A percentile compares a stretch with the other conserved stretches of the same genome.
Conservation (phyloP, 495 filamentous ascomycete species). For the Xylaria nigripes region DNA sequence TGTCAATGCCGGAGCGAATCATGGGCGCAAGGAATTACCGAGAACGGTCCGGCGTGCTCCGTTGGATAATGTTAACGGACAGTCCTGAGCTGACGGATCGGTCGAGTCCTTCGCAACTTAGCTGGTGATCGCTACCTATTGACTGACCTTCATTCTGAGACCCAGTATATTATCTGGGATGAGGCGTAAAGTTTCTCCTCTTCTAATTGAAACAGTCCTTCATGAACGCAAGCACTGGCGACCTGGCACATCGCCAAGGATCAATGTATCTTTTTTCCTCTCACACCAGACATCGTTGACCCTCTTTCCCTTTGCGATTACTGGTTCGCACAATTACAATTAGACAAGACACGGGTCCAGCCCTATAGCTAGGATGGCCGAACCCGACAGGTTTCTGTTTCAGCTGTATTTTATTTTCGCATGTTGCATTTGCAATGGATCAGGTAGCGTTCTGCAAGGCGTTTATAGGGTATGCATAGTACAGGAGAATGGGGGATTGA, state of each 20-base stretch:
- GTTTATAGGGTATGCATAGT: constrained; percentile 1
- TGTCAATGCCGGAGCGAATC: constrained; percentile 34
- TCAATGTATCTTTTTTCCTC: background rate
- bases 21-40: constrained; percentile 29
- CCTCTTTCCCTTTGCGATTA: background rate
- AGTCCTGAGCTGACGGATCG: background rate
- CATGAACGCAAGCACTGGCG: background rate
- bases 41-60: constrained; percentile 16
- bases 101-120: background rate
- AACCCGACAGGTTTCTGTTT: background rate
- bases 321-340: background rate
- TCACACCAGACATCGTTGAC: background rate
- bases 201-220: background rate
- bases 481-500: background rate
- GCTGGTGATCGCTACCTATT: background rate
- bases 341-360: background rate
- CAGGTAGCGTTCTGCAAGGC: constrained; percentile 1
- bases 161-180: too few species aligned
- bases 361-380: background rate
- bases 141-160: too few species aligned
- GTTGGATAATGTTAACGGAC: constrained; percentile 3
- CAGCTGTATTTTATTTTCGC: background rate
- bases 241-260: background rate
- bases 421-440: background rate
- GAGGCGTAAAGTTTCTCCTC: background rate